A percentile compares a stretch with the other conserved stretches of the same genome.
These are phyloP conservation scores for Rhodotorula toruloides DNA, from an alignment of 768 basidiomycete genomes.

Conservation along the genomic window DNA sequence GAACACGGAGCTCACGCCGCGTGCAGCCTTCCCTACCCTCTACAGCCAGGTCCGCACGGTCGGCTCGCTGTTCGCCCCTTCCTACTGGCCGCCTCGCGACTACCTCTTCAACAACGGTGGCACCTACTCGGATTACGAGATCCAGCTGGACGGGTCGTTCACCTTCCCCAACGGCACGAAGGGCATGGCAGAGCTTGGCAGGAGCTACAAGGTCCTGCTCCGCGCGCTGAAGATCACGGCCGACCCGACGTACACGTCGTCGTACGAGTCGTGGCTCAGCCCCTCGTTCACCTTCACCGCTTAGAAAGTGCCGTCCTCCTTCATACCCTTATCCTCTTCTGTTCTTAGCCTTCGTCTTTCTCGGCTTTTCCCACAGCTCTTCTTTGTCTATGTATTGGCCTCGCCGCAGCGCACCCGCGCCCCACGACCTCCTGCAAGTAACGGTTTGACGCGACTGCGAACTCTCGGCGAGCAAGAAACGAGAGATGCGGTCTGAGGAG, in stretches of 20 bases:
- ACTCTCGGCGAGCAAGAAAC: no score
- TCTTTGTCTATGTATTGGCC: no score
- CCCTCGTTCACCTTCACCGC: slow-evolving; percentile 20
- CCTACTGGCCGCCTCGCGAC: slow-evolving; percentile 36
- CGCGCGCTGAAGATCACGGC: slow-evolving; percentile 36
- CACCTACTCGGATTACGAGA: slow-evolving; percentile 23
- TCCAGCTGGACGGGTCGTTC: slow-evolving; percentile 25
- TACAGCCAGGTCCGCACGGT: slow-evolving; percentile 44
- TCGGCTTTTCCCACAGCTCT: no score
- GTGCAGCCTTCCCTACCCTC: slow-evolving; percentile 11
- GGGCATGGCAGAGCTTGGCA: slow-evolving; percentile 45
- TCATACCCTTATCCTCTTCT: rapidly evolving
- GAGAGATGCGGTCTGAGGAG: no score
- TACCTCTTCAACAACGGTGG: slow-evolving; percentile 24
- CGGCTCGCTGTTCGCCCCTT: slow-evolving; percentile 44
- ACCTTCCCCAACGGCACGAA: slow-evolving; percentile 45
- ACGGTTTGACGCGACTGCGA: no score
- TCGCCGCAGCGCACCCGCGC: no score
- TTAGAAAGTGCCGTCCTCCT: no score
- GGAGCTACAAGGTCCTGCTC: slow-evolving; percentile 47
- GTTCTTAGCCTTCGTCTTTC: background rate
- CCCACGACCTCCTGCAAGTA: no score
- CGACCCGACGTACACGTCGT: slow-evolving; percentile 21
- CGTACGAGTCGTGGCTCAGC: slow-evolving; percentile 39
- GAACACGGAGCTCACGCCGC: background rate